Conservation (phyloP, 1,284 basidiomycete genomes). For the Microbotryum violaceum region DNA sequence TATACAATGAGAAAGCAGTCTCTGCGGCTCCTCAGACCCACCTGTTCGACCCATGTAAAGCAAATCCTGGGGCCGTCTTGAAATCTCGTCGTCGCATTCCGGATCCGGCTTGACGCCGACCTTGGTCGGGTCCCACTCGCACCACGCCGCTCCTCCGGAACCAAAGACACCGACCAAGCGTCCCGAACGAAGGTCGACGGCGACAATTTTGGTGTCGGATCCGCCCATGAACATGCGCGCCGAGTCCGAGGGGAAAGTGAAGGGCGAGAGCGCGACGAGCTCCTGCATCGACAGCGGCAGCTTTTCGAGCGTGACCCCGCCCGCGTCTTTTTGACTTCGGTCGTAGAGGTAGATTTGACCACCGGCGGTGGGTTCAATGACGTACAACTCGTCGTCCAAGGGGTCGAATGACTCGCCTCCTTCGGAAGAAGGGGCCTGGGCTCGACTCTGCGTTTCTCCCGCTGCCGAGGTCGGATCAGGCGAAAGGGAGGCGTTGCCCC, state of each 20-base stretch:
- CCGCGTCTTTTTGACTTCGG: conserved; percentile 8
- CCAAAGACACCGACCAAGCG: conserved; percentile 68
- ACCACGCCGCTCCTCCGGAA: conserved; percentile 52
- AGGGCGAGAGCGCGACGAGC: conserved; percentile 78
- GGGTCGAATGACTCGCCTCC: conserved; percentile 35
- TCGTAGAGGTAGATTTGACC: conserved; percentile 64
- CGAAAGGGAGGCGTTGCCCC: too few relatives aligned
- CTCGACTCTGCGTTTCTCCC: conserved; percentile 8
- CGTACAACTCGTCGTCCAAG: conserved; percentile 61
- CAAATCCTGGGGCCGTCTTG: conserved; percentile 40
- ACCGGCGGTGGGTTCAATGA: conserved; percentile 74
- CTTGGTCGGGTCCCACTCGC: conserved; percentile 51
- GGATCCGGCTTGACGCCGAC: conserved; percentile 4
- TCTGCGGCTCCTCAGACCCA: conserved; percentile 34
- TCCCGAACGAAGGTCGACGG: conserved; percentile 75
- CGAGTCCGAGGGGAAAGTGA: conserved; percentile 63
- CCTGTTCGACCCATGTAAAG: conserved; percentile 75
- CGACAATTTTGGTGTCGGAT: conserved; percentile 71
- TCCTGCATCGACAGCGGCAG: conserved; percentile 78
- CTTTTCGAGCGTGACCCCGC: conserved; percentile 60
- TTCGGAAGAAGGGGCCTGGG: too few relatives aligned
- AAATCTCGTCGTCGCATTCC: conserved; percentile 33
- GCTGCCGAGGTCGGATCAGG: conserved; percentile 39
- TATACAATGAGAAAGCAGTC: neutral
- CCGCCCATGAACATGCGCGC: conserved; percentile 70